Base-by-base conservation (phyloP, 805 yeast genomes). In the Cyberlindnera maritima region DNA sequence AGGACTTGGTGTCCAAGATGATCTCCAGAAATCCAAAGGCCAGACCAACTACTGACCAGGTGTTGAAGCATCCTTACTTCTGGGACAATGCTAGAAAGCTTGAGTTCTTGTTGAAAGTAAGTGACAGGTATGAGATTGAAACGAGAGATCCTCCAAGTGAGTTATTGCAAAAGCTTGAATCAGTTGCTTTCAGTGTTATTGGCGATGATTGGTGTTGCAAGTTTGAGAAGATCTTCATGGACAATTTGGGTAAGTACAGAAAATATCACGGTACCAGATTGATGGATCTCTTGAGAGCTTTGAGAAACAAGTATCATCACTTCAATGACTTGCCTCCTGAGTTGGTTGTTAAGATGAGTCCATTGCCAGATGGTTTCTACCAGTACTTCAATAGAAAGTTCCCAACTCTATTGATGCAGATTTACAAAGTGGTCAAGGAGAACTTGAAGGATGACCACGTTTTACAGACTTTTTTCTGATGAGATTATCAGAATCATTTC, bases 251-350 rank as follows among this genome's bases (percentile, higher is more conserved):
- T 17, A 88, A 88, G 61, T 94, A 89, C 63, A 76, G 99, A 56
- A 91, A 89, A 64, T 94, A 94, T 64, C 84, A 85, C 53, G 77
- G 85, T 0, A 80, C 77, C 47, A 86, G 82, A 57, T 66, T 94
- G 39, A 80, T 90, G 82, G 99, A 94, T 63, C 68, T 94, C 43
- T 67, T 94, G 48, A 72, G 99, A 48, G 97, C 97, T 0, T 66
- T 94, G 56, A 75, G 99, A 58, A 94, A 94, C 69, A 94, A 94
- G 65, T 85, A 88, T 60, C 98, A 94, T 64, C 99, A 94, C 64
- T 92, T 77, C 64, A 89, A 89, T 67, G 99, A 94, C 63, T 68
- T 91, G 61, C 96, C 97, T 1, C 74, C 68, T 10, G 77, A 71
- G 13, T 72, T 94, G 48, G 81, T 79, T 43, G 62, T 61, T 14